Evolutionary conservation across 2,329 filamentous ascomycete species (phyloP).

Genomic region (Cercospora sp.): DNA sequence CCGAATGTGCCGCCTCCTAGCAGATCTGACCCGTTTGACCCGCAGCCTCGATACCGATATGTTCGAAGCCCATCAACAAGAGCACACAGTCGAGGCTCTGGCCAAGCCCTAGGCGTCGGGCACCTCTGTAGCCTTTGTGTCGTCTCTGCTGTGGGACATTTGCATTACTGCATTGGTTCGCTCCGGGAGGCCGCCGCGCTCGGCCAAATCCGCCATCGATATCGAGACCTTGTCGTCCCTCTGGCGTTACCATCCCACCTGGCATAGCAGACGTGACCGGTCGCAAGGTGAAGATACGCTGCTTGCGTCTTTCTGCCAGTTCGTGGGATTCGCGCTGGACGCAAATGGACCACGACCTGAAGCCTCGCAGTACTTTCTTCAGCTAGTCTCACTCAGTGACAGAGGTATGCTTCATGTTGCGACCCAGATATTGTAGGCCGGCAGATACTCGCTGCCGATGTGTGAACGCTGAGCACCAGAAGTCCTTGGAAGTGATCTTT

Average conservation of each 20-base stretch:
- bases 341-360: not conserved
- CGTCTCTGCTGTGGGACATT: slow-evolving; percentile 25
- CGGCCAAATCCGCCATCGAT: not conserved
- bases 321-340: not conserved
- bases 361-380: not conserved
- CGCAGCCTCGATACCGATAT: not conserved
- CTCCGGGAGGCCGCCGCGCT: slow-evolving; percentile 16
- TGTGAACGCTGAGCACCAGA: not conserved
- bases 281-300: not conserved
- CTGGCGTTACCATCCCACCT: not conserved
- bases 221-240: not conserved
- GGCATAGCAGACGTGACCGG: not conserved
- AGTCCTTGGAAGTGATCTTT: not conserved
- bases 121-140: slow-evolving; percentile 26
- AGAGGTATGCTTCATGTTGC: not conserved
- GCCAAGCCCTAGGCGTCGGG: slow-evolving; percentile 30
- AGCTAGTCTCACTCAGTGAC: not conserved
- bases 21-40: not conserved
- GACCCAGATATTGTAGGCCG: not conserved
- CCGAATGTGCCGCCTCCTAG: not conserved
- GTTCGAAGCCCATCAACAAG: not conserved
- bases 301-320: not conserved
- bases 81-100: slow-evolving; percentile 20
- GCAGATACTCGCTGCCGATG: not conserved
- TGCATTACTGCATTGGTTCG: slow-evolving; percentile 21